A percentile compares a stretch with the other conserved stretches of the same genome.
These are phyloP conservation scores for Kluyveromyces lactis DNA, from an alignment of 805 yeast genomes.

Conservation along the genomic window DNA sequence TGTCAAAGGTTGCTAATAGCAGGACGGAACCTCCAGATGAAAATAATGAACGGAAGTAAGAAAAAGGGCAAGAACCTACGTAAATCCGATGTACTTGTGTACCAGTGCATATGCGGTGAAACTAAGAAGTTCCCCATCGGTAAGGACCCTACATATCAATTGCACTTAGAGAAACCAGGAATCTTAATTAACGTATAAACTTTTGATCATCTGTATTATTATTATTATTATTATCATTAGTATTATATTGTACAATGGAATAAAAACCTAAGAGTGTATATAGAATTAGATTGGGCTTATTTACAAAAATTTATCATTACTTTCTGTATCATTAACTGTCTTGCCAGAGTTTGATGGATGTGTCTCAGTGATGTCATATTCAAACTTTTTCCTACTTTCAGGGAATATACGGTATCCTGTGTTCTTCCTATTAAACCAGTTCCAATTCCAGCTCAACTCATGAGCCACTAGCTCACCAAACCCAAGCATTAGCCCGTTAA, in stretches of 20 bases:
- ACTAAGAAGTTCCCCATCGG: slow-evolving; percentile 59
- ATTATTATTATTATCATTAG: too few relatives aligned
- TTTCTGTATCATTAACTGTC: neutral
- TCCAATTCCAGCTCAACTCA: slow-evolving; percentile 74
- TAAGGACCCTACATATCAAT: slow-evolving; percentile 36
- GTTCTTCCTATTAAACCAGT: slow-evolving; percentile 65
- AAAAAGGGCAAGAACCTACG: neutral
- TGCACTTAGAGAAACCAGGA: slow-evolving; percentile 17
- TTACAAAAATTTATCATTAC: slow-evolving; percentile 1
- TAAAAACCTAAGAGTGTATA: too few relatives aligned
- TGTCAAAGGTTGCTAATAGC: slow-evolving; percentile 49
- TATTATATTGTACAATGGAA: too few relatives aligned
- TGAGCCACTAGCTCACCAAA: slow-evolving; percentile 94
- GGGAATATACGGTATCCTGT: slow-evolving; percentile 23
- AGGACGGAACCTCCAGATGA: slow-evolving; percentile 34
- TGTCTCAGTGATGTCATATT: neutral
- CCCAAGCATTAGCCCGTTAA: slow-evolving; percentile 92
- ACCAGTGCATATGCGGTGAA: slow-evolving; percentile 46
- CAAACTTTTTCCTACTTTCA: slow-evolving; percentile 14
- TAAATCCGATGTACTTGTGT: slow-evolving; percentile 40
- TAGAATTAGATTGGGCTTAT: too few relatives aligned
- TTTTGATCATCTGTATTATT: too few relatives aligned
- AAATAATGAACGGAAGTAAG: slow-evolving; percentile 10
- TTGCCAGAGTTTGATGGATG: neutral
- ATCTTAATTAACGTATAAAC: slow-evolving; percentile 6